phyloP scores from a whole-genome alignment of 2,329 filamentous ascomycete species.

The Phialocephala subalpina region DNA sequence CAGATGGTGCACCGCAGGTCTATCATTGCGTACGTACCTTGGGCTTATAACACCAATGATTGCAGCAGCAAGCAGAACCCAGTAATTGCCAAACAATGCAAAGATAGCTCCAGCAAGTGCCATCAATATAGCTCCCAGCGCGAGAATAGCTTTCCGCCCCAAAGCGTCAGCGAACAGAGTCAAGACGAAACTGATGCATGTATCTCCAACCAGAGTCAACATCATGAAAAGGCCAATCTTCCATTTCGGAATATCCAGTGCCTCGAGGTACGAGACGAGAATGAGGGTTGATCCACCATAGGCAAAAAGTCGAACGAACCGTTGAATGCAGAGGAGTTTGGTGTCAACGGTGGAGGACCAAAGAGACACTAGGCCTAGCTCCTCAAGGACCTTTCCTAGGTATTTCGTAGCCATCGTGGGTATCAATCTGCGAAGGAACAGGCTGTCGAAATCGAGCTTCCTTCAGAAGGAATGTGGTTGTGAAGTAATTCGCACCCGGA shows the following conservation, averaged over 20 bases:
- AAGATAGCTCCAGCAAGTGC: constrained; percentile 62
- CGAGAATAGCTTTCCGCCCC: constrained; percentile 62
- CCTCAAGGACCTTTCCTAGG: constrained; percentile 41
- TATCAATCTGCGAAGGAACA: not conserved
- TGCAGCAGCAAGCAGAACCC: constrained; percentile 63
- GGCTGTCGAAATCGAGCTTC: not conserved
- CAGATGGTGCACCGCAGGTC: not conserved
- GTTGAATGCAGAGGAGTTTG: constrained; percentile 64
- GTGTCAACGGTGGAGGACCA: constrained; percentile 54
- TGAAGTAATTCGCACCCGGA: not conserved
- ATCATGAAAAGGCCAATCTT: constrained; percentile 72
- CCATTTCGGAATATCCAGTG: constrained; percentile 57
- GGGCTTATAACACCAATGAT: constrained; percentile 70
- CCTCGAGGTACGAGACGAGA: constrained; percentile 62
- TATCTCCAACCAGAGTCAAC: constrained; percentile 66
- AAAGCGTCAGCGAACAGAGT: constrained; percentile 65
- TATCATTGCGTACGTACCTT: constrained; percentile 43
- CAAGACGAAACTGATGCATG: constrained; percentile 64
- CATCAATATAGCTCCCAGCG: constrained; percentile 64
- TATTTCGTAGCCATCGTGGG: constrained; percentile 34
- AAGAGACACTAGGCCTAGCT: constrained; percentile 56
- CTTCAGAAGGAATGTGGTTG: not conserved
- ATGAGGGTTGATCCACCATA: constrained; percentile 67
- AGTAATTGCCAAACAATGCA: constrained; percentile 60
- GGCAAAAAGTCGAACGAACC: constrained; percentile 69